These are phyloP conservation scores for Skeletonema menzelii DNA, from an alignment of 108 stramenopile genomes.

Conservation along the genomic window DNA sequence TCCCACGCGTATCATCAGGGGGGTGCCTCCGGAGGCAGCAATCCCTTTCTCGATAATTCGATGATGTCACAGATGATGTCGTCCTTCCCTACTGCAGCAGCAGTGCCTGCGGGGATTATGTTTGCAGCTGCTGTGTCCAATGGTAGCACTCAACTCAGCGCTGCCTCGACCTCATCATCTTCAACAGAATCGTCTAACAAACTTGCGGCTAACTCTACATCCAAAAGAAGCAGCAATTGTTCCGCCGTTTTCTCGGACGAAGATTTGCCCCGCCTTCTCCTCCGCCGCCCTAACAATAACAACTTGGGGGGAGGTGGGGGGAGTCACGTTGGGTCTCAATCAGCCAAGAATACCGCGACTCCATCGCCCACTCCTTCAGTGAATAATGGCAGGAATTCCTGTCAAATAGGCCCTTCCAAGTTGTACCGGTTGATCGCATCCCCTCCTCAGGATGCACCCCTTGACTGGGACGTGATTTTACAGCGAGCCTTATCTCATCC, in stretches of 20 bases:
- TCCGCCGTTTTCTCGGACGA: background rate
- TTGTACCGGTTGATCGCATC: slow-evolving; percentile 31
- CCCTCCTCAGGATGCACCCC: slow-evolving; percentile 11
- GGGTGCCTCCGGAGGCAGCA: background rate
- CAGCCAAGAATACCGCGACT: background rate
- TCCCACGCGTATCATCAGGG: background rate
- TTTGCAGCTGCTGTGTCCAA: background rate
- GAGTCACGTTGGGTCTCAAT: background rate
- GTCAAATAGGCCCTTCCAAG: slow-evolving; percentile 23
- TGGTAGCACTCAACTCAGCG: background rate
- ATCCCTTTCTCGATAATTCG: background rate
- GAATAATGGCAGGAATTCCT: background rate
- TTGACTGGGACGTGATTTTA: slow-evolving; percentile 19
- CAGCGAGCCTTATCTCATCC: slow-evolving; percentile 23
- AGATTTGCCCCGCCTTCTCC: background rate
- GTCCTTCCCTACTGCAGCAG: background rate
- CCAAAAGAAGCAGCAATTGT: background rate
- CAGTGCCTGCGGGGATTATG: background rate
- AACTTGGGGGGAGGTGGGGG: background rate
- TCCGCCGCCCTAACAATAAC: background rate
- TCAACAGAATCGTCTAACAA: background rate
- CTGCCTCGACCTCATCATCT: background rate
- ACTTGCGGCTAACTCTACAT: background rate
- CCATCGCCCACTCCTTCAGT: background rate
- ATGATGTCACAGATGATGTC: background rate